Base-by-base conservation (phyloP, 768 basidiomycete species). In the Phylloporus sp. region DNA sequence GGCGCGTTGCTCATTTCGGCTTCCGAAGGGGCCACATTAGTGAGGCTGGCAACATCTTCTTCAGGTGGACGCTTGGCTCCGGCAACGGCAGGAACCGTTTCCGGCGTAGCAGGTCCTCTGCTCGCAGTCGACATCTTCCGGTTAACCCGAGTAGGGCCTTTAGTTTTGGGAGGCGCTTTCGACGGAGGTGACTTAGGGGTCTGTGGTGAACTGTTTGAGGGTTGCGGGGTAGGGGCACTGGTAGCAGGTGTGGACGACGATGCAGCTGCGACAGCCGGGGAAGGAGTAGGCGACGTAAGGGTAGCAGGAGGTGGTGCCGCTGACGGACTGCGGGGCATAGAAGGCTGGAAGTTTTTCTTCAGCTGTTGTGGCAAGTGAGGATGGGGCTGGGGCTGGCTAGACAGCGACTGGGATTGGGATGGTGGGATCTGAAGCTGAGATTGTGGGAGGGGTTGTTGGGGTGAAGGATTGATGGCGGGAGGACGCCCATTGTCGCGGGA, bases 121-220 rank as follows among this genome's bases (percentile, higher is more conserved):
- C 68, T 59, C 28, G 68, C 44, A n/a, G 55, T 48, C 15, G 72
- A 67, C 9, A 54, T 42, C 42, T 64, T 72, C 32, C 69, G 52
- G 42, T 31, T 31, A 1, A 52, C 48, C n/a, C 69, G 56, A 26
- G 51, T n/a, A 14, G 55, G 44, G 2, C 24, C 46, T 58, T 76
- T 81, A 14, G 71, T 46, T 64, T 79, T 85, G n/a, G 71, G 34
- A 14, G 65, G 43, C 1, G 70, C 58, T 61, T 79, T 86, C 42
- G 62, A 62, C 58, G 81, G 85, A 0, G 87, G 87, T 5, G 87
- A 88, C 63, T 82, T 88, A 1, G 84, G 78, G 5, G 75, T 75
- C 56, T 78, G 78, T 1, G 86, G 85, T 9, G 84, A 85, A 27
- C 76, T 72, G 21, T 73, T 71, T 9, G 56, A 42, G 5, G 73